Evolutionary conservation across 345 rosid genomes (phyloP).

Genomic region (thale cress (Arabidopsis thaliana)): TAIR10.1 NC_003075.7:7858501-7859000

Average conservation of each 20-base stretch:
- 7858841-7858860: constrained; percentile 66
- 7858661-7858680: constrained; percentile 92
- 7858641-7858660: constrained; percentile 66
- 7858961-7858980: constrained; percentile 47
- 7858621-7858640: constrained; percentile 59
- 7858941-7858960: constrained; percentile 46
- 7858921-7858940: constrained; percentile 46
- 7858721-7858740: constrained; percentile 56
- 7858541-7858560: constrained; percentile 47
- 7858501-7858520: constrained; percentile 52
- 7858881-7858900: constrained; percentile 45
- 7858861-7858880: constrained; percentile 48
- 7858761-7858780: constrained; percentile 45
- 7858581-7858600: constrained; percentile 34
- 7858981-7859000: constrained; percentile 90
- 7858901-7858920: constrained; percentile 40
- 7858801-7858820: constrained; percentile 56
- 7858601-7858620: constrained; percentile 57
- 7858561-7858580: constrained; percentile 41
- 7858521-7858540: constrained; percentile 52
- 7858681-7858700: constrained; percentile 53
- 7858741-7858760: constrained; percentile 57
- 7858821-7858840: constrained; percentile 55
- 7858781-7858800: constrained; percentile 47
- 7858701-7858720: constrained; percentile 55